A percentile compares a stretch with the other conserved stretches of the same genome.
phyloP scores from a whole-genome alignment of 1,284 basidiomycete species.

The Puccinia triticina region DNA sequence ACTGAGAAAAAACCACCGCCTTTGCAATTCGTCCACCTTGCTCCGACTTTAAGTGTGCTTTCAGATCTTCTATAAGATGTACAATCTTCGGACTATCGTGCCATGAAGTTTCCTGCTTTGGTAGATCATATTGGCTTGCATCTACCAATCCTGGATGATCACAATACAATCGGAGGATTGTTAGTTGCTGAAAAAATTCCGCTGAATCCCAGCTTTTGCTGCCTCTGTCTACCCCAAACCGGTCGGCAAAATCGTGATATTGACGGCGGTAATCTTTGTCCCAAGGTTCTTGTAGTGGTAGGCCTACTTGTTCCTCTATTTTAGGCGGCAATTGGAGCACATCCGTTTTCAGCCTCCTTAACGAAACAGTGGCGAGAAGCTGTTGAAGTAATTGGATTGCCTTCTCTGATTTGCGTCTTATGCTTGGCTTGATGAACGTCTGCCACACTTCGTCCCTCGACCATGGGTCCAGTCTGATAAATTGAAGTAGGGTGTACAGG shows the following conservation, averaged over 20 bases:
- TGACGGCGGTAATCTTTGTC: not conserved
- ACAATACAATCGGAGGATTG: not conserved
- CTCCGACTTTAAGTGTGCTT: not conserved
- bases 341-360: constrained; percentile 3
- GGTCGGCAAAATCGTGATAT: constrained; percentile 1
- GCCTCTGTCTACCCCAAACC: not conserved
- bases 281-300: not conserved
- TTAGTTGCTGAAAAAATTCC: constrained; percentile 1
- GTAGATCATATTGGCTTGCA: not conserved
- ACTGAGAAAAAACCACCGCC: not conserved
- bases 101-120: not conserved
- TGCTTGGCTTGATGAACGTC: not conserved
- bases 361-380: not conserved
- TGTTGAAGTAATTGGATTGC: constrained; percentile 1
- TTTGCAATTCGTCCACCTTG: not conserved
- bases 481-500: not conserved
- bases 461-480: not conserved
- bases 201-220: not conserved
- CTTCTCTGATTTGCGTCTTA: not conserved
- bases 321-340: not conserved
- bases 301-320: not conserved
- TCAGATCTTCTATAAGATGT: constrained; percentile 3
- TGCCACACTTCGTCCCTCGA: not conserved
- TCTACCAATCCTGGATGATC: not conserved
- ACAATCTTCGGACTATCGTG: not conserved